These are phyloP conservation scores for Sextonia rubra DNA, from an alignment of 164 flowering plant genomes.

Conservation along the genomic window DNA sequence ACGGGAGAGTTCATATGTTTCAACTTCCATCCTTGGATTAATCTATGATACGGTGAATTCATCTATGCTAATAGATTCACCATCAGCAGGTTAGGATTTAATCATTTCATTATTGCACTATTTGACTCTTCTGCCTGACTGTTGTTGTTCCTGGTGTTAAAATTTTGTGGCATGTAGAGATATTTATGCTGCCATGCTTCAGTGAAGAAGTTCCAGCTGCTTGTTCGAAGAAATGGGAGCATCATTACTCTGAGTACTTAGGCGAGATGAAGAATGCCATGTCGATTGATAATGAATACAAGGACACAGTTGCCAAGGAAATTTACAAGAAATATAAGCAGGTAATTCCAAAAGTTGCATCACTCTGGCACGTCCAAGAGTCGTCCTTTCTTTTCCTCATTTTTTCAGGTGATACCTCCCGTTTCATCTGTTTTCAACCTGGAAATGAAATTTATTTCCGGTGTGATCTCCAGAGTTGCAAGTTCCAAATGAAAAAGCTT, in stretches of 20 bases:
- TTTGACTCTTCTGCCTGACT: neutral
- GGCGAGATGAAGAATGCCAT: constrained; percentile 50
- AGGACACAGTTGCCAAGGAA: constrained; percentile 30
- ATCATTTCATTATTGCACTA: neutral
- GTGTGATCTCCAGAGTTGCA: no score
- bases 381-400: no score
- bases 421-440: no score
- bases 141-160: neutral
- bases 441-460: no score
- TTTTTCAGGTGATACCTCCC: no score
- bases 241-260: constrained; percentile 39
- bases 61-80: constrained; percentile 11
- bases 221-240: constrained; percentile 33
- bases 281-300: constrained; percentile 13
- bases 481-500: no score
- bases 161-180: constrained; percentile 22
- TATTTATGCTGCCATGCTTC: constrained; percentile 52
- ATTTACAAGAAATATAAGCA: constrained; percentile 51
- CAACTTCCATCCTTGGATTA: constrained; percentile 64
- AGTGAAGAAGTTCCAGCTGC: constrained; percentile 30
- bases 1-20: constrained; percentile 23
- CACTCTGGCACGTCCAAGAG: no score
- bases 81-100: constrained; percentile 25
- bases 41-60: constrained; percentile 48
- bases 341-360: constrained; percentile 31